phyloP scores from a whole-genome alignment of 2,329 filamentous ascomycete genomes.

The Metarhizium sp. region DNA sequence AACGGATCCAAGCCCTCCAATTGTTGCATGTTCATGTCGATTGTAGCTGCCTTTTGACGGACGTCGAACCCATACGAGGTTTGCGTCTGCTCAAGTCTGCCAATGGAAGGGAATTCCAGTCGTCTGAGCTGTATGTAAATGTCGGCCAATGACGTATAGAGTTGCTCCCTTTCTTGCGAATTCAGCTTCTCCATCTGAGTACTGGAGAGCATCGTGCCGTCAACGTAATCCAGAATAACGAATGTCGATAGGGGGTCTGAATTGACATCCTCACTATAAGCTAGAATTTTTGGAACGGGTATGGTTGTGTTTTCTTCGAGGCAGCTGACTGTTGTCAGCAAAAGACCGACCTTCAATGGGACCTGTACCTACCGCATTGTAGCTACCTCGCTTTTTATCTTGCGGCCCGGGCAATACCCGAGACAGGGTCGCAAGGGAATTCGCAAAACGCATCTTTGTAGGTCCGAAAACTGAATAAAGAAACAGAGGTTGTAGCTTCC shows the following conservation, averaged over 20 bases:
- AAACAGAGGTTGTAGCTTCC: too few species aligned
- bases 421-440: too few species aligned
- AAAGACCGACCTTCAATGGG: too few species aligned
- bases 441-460: too few species aligned
- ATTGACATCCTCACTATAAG: not conserved
- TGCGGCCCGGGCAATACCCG: too few species aligned
- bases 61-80: not conserved
- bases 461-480: too few species aligned
- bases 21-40: not conserved
- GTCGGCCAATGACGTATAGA: not conserved
- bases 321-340: not conserved
- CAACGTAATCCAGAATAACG: not conserved
- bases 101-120: not conserved
- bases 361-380: too few species aligned
- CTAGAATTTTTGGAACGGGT: not conserved
- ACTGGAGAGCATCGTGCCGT: not conserved
- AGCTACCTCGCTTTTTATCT: too few species aligned
- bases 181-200: too few species aligned
- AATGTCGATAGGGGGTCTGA: not conserved
- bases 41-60: not conserved
- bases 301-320: not conserved
- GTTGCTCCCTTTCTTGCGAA: too few species aligned
- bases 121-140: not conserved
- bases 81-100: not conserved
- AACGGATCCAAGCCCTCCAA: not conserved